Base-by-base conservation (phyloP, 306 rosid genomes). In the Purshia tridentata region DNA sequence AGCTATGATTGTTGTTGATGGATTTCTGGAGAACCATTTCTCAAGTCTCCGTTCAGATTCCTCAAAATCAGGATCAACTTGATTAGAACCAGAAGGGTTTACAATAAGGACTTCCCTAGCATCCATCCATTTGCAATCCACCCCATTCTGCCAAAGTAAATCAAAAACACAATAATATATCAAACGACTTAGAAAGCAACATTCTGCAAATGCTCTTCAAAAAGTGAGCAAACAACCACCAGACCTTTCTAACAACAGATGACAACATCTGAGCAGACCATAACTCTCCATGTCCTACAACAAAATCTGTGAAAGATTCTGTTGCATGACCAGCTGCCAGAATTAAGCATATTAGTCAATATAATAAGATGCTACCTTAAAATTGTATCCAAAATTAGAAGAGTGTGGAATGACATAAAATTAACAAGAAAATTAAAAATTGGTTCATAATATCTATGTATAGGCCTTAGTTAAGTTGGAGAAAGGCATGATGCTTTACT, bases 291-390 rank as follows among this genome's bases (percentile, higher is more conserved):
- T 94, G 92, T 40, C 99, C 99, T 23, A 94, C 99, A 76, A 94
- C 96, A 87, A 94, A 94, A 81, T 94, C 99, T 47, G 91, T 70
- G 78, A 94, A 94, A 64, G 99, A 94, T 82, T 94, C 99, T 9
- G 97, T 94, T 37, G 91, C 96, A 87, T 94, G 96, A 83, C 99
- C 97, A 81, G 99, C 99, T 94, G 96, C 87, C 80, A 82, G 78
- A 67, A 81, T 63, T 65, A 77, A 63, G 63, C 37, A 75, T 29
- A 66, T 78, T 65, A 78, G 77, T 86, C 78, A 63, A 53, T 73
- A 53, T 48, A 50, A 69, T 59, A 58, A 45, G 50, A 29, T 54
- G 79, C 69, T 49, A 59, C 63, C 49, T 58, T 45, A 62, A 71
- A 52, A 77, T 35, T 69, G 35, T 45, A 78, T 22, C 44, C 42